phyloP scores from a whole-genome alignment of 164 flowering plant species.

The Stephania cephalantha region DNA sequence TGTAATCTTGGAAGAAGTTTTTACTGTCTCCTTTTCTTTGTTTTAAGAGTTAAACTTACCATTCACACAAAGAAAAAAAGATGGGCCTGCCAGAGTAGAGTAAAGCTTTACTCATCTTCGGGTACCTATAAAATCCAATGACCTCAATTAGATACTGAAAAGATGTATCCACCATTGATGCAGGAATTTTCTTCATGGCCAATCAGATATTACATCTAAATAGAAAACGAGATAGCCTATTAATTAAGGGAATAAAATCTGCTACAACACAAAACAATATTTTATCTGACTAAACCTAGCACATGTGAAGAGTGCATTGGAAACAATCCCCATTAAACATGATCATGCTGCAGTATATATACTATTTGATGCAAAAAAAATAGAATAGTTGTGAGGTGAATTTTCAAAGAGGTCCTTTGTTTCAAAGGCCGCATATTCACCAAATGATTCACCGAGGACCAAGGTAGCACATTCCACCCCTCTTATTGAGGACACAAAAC shows the following conservation, averaged over 20 bases:
- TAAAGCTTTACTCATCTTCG: conserved; percentile 62
- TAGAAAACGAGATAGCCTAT: neutral
- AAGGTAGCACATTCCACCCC: neutral
- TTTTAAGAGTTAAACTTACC: conserved; percentile 30
- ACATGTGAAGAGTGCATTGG: neutral
- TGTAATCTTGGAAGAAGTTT: neutral
- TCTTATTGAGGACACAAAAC: neutral
- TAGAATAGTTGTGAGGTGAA: neutral
- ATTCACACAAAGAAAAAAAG: conserved; percentile 69
- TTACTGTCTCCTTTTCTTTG: neutral
- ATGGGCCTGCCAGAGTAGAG: conserved; percentile 54
- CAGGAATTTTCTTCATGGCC: neutral
- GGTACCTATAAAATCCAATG: conserved; percentile 34
- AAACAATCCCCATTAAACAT: neutral
- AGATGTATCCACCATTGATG: neutral
- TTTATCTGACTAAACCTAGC: neutral
- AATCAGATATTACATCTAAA: neutral
- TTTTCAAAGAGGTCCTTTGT: neutral
- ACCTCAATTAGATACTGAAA: neutral
- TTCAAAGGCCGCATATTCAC: neutral
- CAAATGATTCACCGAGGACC: neutral
- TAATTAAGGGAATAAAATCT: neutral
- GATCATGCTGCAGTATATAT: neutral
- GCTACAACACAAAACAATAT: neutral
- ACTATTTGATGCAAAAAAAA: neutral